These are phyloP conservation scores for Barnettozyma botsteinii DNA, from an alignment of 805 yeast species.

Conservation along the genomic window DNA sequence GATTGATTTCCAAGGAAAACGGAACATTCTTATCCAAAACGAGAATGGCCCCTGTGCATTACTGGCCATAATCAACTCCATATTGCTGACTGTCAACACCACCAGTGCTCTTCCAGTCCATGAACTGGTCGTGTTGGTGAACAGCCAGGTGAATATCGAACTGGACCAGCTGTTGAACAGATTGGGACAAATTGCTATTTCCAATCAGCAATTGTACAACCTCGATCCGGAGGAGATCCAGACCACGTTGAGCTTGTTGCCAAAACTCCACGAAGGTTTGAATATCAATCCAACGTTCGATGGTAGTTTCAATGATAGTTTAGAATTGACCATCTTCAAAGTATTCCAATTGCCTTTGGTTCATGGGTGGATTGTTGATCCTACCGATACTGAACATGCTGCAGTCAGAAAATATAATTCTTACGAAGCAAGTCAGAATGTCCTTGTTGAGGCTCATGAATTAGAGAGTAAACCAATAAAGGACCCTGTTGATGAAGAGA, in stretches of 20 bases:
- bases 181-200: slow-evolving; percentile 43
- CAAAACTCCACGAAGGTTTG: slow-evolving; percentile 63
- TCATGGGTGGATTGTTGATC: slow-evolving; percentile 82
- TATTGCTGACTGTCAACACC: slow-evolving; percentile 44
- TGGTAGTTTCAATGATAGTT: slow-evolving; percentile 50
- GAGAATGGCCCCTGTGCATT: slow-evolving; percentile 86
- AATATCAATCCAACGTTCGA: slow-evolving; percentile 66
- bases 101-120: slow-evolving; percentile 21
- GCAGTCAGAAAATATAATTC: slow-evolving; percentile 38
- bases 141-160: slow-evolving; percentile 27
- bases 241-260: slow-evolving; percentile 48
- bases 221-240: slow-evolving; percentile 30
- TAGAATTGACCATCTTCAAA: slow-evolving; percentile 51
- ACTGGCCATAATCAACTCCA: slow-evolving; percentile 67
- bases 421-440: slow-evolving; percentile 56
- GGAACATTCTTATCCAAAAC: slow-evolving; percentile 66
- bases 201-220: slow-evolving; percentile 25
- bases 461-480: slow-evolving; percentile 22
- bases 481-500: slow-evolving; percentile 23
- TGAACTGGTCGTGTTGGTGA: slow-evolving; percentile 28
- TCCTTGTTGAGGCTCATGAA: slow-evolving; percentile 43
- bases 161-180: slow-evolving; percentile 40
- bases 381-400: slow-evolving; percentile 30
- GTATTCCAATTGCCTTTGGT: slow-evolving; percentile 54
- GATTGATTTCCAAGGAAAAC: slow-evolving; percentile 19